A percentile compares a stretch with the other conserved stretches of the same genome.
Conservation (phyloP, 2,329 filamentous ascomycete species). For the Furcasterigmium furcatum region DNA sequence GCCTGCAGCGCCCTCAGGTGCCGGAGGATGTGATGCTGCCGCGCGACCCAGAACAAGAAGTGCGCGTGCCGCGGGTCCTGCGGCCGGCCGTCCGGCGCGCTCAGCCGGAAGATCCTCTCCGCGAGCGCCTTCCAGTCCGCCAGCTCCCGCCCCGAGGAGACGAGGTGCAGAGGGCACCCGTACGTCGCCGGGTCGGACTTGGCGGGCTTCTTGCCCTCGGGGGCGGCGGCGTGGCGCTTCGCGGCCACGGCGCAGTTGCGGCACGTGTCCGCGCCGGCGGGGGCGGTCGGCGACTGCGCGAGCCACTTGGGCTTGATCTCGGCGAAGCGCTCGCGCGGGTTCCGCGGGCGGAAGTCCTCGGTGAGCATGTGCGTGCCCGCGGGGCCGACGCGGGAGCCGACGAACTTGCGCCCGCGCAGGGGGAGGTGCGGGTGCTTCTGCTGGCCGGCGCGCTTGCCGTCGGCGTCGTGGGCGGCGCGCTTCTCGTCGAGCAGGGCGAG, state of each 20-base stretch:
- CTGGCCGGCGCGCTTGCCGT: slow-evolving; percentile 10
- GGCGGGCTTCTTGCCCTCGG: slow-evolving; percentile 3
- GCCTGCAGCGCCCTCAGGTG: slow-evolving; percentile 23
- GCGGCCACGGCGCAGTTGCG: slow-evolving; percentile 66
- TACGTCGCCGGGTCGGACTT: slow-evolving; percentile 7
- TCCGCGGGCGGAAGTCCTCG: slow-evolving; percentile 62
- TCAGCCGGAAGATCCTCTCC: slow-evolving; percentile 3
- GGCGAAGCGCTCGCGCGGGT: slow-evolving; percentile 33
- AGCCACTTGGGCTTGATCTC: slow-evolving; percentile 90
- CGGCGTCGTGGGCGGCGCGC: neutral
- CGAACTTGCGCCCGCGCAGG: slow-evolving; percentile 30
- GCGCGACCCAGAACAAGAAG: slow-evolving; percentile 28
- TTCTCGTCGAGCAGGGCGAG: slow-evolving; percentile 45
- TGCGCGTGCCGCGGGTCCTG: neutral
- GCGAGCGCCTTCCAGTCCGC: neutral
- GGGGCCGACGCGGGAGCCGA: slow-evolving; percentile 46
- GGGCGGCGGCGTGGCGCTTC: slow-evolving; percentile 29
- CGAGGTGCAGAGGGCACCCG: slow-evolving; percentile 11
- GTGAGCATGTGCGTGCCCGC: slow-evolving; percentile 67
- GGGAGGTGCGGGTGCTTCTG: slow-evolving; percentile 6
- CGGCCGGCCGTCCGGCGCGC: neutral
- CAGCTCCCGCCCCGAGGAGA: neutral
- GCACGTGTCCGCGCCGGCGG: slow-evolving; percentile 59
- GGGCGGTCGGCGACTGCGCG: slow-evolving; percentile 70
- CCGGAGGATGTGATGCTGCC: slow-evolving; percentile 9